Conservation (phyloP, 1,139 yeast species). For the Kodamaea arcana region DNA sequence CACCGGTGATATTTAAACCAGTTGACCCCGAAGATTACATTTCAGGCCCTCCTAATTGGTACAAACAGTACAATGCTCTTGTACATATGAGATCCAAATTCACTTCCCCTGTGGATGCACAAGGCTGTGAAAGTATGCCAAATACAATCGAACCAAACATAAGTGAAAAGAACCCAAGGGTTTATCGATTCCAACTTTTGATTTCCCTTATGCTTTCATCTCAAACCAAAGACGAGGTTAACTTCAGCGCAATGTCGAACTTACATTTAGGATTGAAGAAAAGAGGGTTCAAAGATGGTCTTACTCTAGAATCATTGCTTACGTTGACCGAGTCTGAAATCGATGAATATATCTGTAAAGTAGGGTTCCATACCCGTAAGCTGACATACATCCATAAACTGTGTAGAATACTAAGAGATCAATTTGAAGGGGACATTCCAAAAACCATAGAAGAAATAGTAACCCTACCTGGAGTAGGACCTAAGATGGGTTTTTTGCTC, state of each 20-base stretch:
- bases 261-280: constrained; percentile 45
- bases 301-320: constrained; percentile 30
- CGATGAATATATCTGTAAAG: constrained; percentile 66
- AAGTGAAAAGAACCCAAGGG: constrained; percentile 27
- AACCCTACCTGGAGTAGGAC: constrained; percentile 88
- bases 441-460: constrained; percentile 61
- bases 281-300: constrained; percentile 27
- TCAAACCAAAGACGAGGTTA: constrained; percentile 89
- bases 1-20: constrained; percentile 10
- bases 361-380: constrained; percentile 84
- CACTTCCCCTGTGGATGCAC: constrained; percentile 78
- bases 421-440: constrained; percentile 66
- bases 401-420: constrained; percentile 47
- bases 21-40: constrained; percentile 6
- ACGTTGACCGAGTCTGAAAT: constrained; percentile 53
- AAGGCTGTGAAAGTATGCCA: constrained; percentile 84
- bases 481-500: constrained; percentile 86
- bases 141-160: constrained; percentile 35
- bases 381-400: constrained; percentile 66
- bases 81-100: constrained; percentile 62
- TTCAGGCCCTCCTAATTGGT: constrained; percentile 43
- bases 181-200: constrained; percentile 68
- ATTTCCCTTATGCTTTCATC: constrained; percentile 84
- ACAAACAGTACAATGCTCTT: constrained; percentile 55
- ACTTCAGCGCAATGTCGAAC: constrained; percentile 64